Conservation (phyloP, 768 basidiomycete species). For the Thelephora ganbajun region DNA sequence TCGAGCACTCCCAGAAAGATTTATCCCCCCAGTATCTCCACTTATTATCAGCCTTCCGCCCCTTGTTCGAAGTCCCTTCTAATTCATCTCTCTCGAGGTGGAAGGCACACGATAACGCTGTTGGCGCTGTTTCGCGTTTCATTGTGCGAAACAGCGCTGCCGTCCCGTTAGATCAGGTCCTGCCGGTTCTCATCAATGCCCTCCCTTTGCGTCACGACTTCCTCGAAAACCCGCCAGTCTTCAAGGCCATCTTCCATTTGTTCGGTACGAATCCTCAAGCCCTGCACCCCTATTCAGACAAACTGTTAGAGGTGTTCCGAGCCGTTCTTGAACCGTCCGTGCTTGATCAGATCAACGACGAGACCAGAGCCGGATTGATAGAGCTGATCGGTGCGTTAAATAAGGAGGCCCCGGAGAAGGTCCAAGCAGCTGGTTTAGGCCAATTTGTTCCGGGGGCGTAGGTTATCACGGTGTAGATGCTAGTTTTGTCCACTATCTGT, state of each 20-base stretch:
- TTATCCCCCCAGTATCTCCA: constrained; percentile 68
- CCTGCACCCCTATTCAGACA: constrained; percentile 65
- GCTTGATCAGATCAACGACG: constrained; percentile 68
- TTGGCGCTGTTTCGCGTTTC: constrained; percentile 82
- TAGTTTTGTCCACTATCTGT: constrained; percentile 1
- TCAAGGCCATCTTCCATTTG: constrained; percentile 79
- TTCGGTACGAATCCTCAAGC: constrained; percentile 64
- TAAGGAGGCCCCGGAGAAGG: constrained; percentile 58
- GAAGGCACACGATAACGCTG: constrained; percentile 94
- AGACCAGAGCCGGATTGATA: constrained; percentile 64
- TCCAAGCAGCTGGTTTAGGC: constrained; percentile 66
- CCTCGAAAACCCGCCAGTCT: constrained; percentile 82
- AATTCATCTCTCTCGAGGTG: constrained; percentile 50
- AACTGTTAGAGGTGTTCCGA: constrained; percentile 64
- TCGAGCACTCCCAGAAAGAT: constrained; percentile 76
- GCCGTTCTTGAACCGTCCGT: constrained; percentile 67
- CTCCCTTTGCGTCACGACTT: constrained; percentile 82
- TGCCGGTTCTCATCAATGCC: constrained; percentile 69
- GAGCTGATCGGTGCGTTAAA: constrained; percentile 61
- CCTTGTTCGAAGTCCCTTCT: constrained; percentile 57
- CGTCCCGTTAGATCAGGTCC: constrained; percentile 81
- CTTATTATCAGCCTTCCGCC: constrained; percentile 67
- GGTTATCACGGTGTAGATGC: constrained; percentile 1
- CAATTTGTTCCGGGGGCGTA: constrained; percentile 35
- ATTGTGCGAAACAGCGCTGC: constrained; percentile 66